Percentiles rank a stretch among this genome's conserved stretches.
These are phyloP conservation scores for Colletotrichum shisoi DNA, from an alignment of 2,329 filamentous ascomycete genomes.

Conservation along the genomic window DNA sequence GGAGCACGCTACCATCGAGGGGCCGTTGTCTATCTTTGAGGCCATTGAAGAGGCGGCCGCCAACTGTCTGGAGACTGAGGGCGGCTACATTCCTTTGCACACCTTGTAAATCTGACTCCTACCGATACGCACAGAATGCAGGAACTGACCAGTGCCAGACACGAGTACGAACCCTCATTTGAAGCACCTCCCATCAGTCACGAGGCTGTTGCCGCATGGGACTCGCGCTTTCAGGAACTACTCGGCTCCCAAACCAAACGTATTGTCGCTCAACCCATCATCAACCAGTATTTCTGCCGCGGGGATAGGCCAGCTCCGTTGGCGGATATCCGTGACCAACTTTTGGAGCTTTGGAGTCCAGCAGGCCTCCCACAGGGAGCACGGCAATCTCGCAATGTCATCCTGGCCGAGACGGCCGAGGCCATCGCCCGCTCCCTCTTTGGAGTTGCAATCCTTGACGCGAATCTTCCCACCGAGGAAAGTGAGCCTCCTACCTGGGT, in stretches of 20 bases:
- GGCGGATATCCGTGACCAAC: slow-evolving; percentile 26
- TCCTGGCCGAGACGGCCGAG: slow-evolving; percentile 37
- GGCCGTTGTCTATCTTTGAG: slow-evolving; percentile 28
- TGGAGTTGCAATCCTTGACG: slow-evolving; percentile 35
- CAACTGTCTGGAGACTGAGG: slow-evolving; percentile 30
- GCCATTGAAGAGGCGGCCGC: slow-evolving; percentile 27
- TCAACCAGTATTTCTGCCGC: slow-evolving; percentile 1
- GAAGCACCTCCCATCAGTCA: slow-evolving; percentile 35
- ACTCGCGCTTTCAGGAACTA: slow-evolving; percentile 34
- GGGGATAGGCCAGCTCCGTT: slow-evolving; percentile 18
- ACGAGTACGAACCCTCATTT: slow-evolving; percentile 37
- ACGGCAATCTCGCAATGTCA: slow-evolving; percentile 31
- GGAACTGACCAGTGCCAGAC: slow-evolving; percentile 22
- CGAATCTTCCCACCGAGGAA: slow-evolving; percentile 19
- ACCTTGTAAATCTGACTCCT: slow-evolving; percentile 27
- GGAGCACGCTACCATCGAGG: slow-evolving; percentile 14
- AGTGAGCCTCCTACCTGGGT: slow-evolving; percentile 29
- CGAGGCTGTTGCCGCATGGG: slow-evolving; percentile 31
- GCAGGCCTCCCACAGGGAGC: slow-evolving; percentile 10
- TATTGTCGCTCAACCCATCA: slow-evolving; percentile 31
- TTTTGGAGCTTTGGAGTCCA: slow-evolving; percentile 32
- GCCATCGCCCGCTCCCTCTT: slow-evolving; percentile 35
- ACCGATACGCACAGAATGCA: not conserved
- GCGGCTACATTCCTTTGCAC: slow-evolving; percentile 29
- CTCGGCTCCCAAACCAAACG: slow-evolving; percentile 22